Evolutionary conservation across 192 early-diverging fungal genomes (phyloP).

Genomic region (Coemansia sp.): DNA sequence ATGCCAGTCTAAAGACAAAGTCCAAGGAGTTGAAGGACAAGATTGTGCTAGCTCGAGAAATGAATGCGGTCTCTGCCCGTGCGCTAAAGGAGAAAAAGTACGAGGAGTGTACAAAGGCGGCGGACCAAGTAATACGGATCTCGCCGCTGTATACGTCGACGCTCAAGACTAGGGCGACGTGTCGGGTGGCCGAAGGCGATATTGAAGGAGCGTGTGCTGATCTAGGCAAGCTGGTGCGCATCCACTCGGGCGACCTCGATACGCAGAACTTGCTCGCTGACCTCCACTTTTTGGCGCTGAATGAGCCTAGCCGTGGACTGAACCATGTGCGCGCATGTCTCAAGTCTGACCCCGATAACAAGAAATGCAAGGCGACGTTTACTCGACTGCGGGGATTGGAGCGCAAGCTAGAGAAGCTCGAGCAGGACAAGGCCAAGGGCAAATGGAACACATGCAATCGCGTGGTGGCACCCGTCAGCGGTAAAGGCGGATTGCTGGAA

Average conservation of each 20-base stretch:
- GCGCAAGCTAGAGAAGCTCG: constrained; percentile 68
- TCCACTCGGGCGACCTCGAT: constrained; percentile 69
- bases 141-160: constrained; percentile 61
- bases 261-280: constrained; percentile 67
- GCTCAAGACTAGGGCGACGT: constrained; percentile 70
- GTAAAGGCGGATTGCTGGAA: constrained; percentile 41
- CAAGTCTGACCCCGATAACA: constrained; percentile 90
- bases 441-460: constrained; percentile 63
- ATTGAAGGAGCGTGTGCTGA: constrained; percentile 88
- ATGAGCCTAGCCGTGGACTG: constrained; percentile 74
- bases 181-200: constrained; percentile 71
- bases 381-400: constrained; percentile 73
- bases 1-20: constrained; percentile 19
- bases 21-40: constrained; percentile 36
- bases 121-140: constrained; percentile 59
- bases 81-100: constrained; percentile 55
- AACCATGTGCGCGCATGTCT: constrained; percentile 83
- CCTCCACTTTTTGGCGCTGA: constrained; percentile 69
- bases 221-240: constrained; percentile 71
- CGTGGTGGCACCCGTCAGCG: constrained; percentile 34
- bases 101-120: constrained; percentile 58
- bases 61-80: constrained; percentile 36
- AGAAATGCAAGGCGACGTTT: constrained; percentile 80
- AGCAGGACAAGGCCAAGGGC: constrained; percentile 56
- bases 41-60: constrained; percentile 55